phyloP scores from a whole-genome alignment of 2,329 filamentous ascomycete genomes.

The Ceratocystis huliohia region DNA sequence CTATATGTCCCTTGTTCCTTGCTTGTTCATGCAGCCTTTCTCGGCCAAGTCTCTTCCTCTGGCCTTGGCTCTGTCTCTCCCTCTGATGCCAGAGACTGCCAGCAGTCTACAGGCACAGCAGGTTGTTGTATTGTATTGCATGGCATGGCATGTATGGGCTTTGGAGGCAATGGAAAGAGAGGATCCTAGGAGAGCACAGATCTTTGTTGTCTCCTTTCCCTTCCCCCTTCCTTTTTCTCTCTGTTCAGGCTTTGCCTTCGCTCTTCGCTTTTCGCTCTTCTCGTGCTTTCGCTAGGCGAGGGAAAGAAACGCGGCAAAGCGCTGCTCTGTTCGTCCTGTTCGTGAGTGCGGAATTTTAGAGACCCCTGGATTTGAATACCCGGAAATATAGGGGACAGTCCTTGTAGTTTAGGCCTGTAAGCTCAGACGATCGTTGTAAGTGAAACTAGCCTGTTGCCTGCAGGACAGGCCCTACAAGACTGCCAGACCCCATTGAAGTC shows the following conservation, averaged over 20 bases:
- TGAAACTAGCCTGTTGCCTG: background rate
- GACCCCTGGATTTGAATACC: no score
- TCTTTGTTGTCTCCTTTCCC: no score
- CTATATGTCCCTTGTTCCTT: background rate
- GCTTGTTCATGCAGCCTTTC: background rate
- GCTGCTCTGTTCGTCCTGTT: background rate
- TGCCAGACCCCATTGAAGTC: background rate
- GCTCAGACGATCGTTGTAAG: background rate
- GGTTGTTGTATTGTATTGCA: no score
- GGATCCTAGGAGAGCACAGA: no score
- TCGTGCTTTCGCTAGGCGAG: no score
- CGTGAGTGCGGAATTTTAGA: background rate
- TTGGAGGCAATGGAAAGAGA: no score
- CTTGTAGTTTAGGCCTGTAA: background rate
- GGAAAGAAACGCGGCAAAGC: no score
- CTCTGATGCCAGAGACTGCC: background rate
- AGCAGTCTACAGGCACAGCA: no score
- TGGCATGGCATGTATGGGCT: no score
- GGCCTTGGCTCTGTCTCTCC: background rate
- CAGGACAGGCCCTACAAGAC: background rate
- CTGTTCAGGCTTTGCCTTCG: no score
- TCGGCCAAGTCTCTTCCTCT: background rate
- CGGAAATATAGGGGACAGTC: background rate
- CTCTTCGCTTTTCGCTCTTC: no score
- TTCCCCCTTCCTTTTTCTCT: no score